phyloP scores from a whole-genome alignment of 148 eudicot species.

The Rheum nobile region DNA sequence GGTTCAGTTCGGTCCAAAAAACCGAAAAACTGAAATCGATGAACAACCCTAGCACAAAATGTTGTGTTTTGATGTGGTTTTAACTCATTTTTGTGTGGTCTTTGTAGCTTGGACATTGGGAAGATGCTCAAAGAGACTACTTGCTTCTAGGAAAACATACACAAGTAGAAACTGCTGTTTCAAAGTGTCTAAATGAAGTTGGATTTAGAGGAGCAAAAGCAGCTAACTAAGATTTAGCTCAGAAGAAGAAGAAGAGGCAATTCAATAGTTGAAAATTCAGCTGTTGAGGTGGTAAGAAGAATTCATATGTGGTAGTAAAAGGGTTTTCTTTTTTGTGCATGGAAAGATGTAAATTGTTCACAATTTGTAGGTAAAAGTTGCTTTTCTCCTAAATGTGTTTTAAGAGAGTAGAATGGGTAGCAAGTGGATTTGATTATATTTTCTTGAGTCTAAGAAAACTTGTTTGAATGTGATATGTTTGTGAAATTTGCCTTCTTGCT shows the following conservation, averaged over 20 bases:
- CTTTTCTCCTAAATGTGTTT: neutral
- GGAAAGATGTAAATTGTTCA: neutral
- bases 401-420: neutral
- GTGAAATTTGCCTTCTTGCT: neutral
- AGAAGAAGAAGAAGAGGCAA: neutral
- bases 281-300: neutral
- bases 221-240: neutral
- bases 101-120: slow-evolving; percentile 8
- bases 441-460: slow-evolving; percentile 1
- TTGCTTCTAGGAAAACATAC: neutral
- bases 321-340: neutral
- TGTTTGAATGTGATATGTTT: neutral
- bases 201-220: neutral
- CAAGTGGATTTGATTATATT: neutral
- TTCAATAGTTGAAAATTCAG: neutral
- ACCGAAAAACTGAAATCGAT: no score
- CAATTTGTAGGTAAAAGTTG: slow-evolving; percentile 1
- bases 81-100: neutral
- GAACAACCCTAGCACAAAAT: no score
- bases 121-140: slow-evolving; percentile 7
- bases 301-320: neutral
- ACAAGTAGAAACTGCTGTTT: neutral
- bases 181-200: neutral
- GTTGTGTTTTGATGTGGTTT: neutral
- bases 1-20: no score